Evolutionary conservation across 805 yeast genomes (phyloP).

Genomic region (Blastobotrys muscicola): DNA sequence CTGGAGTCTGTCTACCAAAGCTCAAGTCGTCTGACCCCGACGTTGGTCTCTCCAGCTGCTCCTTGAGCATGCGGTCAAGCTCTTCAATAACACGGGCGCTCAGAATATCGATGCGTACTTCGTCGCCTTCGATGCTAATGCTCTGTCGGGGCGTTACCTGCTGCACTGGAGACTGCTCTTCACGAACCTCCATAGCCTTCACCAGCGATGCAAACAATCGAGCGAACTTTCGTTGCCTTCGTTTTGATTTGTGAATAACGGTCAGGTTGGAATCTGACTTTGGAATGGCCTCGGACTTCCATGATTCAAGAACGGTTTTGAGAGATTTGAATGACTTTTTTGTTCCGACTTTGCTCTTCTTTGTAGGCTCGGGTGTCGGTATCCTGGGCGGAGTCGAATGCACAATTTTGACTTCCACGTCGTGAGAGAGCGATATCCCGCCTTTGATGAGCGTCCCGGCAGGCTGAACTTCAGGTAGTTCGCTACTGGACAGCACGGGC

Average conservation of each 20-base stretch:
- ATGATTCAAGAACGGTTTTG: background rate
- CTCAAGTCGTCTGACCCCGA: too few relatives aligned
- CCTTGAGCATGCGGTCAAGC: conserved; percentile 16
- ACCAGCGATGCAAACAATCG: background rate
- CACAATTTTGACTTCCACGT: conserved; percentile 10
- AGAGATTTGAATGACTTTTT: background rate
- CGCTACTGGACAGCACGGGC: conserved; percentile 9
- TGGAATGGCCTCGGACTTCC: too few relatives aligned
- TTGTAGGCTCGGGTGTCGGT: conserved; percentile 7
- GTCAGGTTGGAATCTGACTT: too few relatives aligned
- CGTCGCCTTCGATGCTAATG: background rate
- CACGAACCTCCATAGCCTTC: too few relatives aligned
- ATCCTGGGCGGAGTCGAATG: conserved; percentile 3
- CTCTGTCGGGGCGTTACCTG: too few relatives aligned
- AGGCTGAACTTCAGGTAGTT: background rate
- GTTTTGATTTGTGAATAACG: too few relatives aligned
- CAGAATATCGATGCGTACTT: conserved; percentile 21
- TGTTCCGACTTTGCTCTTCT: background rate
- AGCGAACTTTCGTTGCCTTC: too few relatives aligned
- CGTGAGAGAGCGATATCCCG: conserved; percentile 14
- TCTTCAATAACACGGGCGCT: conserved; percentile 26
- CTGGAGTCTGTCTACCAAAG: too few relatives aligned
- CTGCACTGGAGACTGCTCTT: background rate
- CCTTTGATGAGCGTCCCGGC: conserved; percentile 21
- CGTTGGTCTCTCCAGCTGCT: background rate